Base-by-base conservation (phyloP, 148 eudicot genomes). In the Diospyros lotus region DNA sequence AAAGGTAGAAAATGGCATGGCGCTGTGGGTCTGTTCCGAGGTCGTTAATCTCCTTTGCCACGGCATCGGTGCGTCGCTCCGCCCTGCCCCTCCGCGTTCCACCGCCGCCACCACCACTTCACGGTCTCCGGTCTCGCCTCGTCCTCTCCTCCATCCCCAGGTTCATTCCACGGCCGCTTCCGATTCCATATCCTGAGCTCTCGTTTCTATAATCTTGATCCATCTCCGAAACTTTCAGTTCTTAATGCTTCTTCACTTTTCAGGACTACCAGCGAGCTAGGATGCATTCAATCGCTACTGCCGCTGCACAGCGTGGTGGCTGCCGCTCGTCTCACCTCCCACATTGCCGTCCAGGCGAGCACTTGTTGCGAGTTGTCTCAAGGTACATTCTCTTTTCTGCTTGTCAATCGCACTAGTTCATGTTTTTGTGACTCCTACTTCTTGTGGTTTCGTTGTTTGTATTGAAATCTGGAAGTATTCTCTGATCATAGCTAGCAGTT, bases 341-440 rank as follows among this genome's bases (percentile, higher is more conserved):
- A 89, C 80, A 58, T 89, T 18, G 61, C 76, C 2, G 78, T 84
- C 45, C 82, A 83, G 60, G 84, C 80, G n/a, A 83, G 92, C 15
- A 87, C 92, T 72, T 86, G 80, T 39, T 89, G 92, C 83, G 90
- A 89, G 85, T 76, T 89, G 80, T 86, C 90, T 80, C 90, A 82
- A 84, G 90, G 90, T 89, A 86, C 75, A 82, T 81, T 46, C 15
- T 76, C 75, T 78, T 55, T 71, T 59, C 83, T 66, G 65, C 81
- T 83, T 75, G 83, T 79, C 86, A 77, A 77, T 83, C 78, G 79
- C 85, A 83, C 81, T 84, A 84, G 59, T 71, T 75, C 68, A 1
- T 43, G 3, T 60, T 65, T 77, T 77, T 9, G 76, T 72, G 70
- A 75, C 56, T 71, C 76, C 66, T 66, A 40, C 66, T 63, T 38